Conservation (phyloP, 805 yeast genomes). For the Clavispora fructus region DNA sequence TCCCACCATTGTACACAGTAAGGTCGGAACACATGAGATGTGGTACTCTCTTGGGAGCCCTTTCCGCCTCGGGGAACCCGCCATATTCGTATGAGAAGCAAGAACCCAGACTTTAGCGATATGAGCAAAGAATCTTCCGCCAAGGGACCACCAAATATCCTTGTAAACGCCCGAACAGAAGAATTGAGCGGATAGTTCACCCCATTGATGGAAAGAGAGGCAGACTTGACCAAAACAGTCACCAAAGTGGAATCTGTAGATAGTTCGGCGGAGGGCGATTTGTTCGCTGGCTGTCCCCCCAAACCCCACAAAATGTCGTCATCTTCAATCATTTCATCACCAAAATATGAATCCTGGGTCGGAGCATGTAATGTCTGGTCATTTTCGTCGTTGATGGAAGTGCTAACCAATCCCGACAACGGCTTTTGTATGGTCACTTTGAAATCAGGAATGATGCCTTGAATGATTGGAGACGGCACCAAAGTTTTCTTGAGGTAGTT, state of each 20-base stretch:
- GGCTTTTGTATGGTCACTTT: constrained; percentile 27
- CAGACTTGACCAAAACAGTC: constrained; percentile 25
- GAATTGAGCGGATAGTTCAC: constrained; percentile 27
- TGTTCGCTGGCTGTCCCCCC: constrained; percentile 1
- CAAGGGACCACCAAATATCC: constrained; percentile 9
- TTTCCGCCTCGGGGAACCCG: constrained; percentile 24
- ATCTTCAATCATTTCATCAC: constrained; percentile 32
- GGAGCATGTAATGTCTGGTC: constrained; percentile 29
- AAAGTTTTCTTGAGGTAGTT: constrained; percentile 31
- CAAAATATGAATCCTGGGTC: constrained; percentile 34
- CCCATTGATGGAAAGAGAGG: constrained; percentile 28
- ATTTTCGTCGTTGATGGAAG: constrained; percentile 32
- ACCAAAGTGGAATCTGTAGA: constrained; percentile 7
- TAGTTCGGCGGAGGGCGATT: constrained; percentile 3
- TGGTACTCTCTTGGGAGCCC: constrained; percentile 11
- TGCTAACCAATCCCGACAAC: constrained; percentile 28
- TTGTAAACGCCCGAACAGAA: constrained; percentile 26
- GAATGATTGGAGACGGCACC: constrained; percentile 36
- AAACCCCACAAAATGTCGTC: constrained; percentile 19
- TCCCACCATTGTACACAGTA: constrained; percentile 51
- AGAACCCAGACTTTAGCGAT: constrained; percentile 35
- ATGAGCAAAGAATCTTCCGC: constrained; percentile 37
- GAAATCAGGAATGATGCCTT: constrained; percentile 29
- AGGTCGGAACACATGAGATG: constrained; percentile 30
- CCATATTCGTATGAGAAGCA: constrained; percentile 36